Evolutionary conservation across 768 basidiomycete species (phyloP), one percentile per base, ranked within the genome.

Genomic region (Macrolepiota fuliginosa): DNA sequence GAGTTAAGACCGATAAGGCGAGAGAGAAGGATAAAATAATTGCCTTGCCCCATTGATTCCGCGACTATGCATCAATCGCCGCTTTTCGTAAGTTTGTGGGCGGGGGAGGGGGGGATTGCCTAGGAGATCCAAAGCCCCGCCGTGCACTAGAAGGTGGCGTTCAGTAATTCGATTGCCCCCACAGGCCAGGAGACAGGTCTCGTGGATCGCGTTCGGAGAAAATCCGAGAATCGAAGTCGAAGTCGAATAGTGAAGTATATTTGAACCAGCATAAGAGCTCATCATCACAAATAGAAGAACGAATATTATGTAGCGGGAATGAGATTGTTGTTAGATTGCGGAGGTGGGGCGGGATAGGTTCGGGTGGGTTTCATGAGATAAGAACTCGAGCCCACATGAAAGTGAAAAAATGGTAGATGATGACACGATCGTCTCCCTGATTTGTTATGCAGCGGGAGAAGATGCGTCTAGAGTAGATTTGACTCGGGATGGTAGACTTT

Each of bases 221-320:
- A 54, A 58, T 63, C 57, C 40, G 24, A 36, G 54, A 63, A 63
- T 63, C 57, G 58, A 59, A 59, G 58, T 29, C 36, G 51, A 58
- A 63, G 62, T 40, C 17, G 17, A 40, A 59, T 59, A 42, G 40
- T 50, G 27, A 17, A 25, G 17, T 35, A 22, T 35, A 46, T 58
- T 37, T 42, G 50, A 59, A 32, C 37, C 49, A 59, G 29, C 29
- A 32, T 32, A 32, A 32, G 29, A 32, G 29, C 29, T 32, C 29
- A 32, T 32, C 29, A 32, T 40, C 58, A 42, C n/a, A 32, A 59
- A 59, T 59, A 36, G 58, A 59, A 59, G 58, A 19, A n/a, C 15
- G 22, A 29, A 32, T 42, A 25, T 13, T 53, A 19, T 19, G 19
- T 40, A 32, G 40, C 19, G 39, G 40, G 36, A 27, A 50, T 37